Evolutionary conservation across 768 basidiomycete genomes (phyloP), one percentile per base, ranked within the genome.

Genomic region (Scleroderma citrinum): DNA sequence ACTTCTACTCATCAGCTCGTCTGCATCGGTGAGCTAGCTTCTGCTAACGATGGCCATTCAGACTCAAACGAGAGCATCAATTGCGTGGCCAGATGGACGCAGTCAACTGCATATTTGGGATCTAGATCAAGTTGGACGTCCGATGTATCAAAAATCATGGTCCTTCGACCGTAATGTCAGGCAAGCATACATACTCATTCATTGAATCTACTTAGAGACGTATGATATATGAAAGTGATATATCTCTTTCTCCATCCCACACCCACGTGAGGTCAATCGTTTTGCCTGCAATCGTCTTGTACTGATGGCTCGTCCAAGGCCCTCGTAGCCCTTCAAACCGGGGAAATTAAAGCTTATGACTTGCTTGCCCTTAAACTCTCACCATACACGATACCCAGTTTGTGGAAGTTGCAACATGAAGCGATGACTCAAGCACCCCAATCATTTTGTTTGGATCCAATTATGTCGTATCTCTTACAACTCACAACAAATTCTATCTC

Each of bases 311-410:
- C 17, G 11, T 32, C 10, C 37, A 31, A 79, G 72, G 66, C 71
- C 14, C 79, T 80, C 61, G 53, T 81, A 35, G 76, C 73, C 13
- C 60, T 78, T 16, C 67, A 75, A 48, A 73, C 74, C 46, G 81
- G 81, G 26, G 81, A 83, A 43, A 74, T 91, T 52, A 77, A 78
- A 55, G 83, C 85, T 3, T 92, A 83, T 60, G 91, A 93, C 61
- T 57, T 92, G n/a, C 69, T 78, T 12, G 83, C 87, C 50, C 70
- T 80, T 14, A 71, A 77, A 17, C 74, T 83, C 51, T 87, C 88
- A 0, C 72, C 75, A 11, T 89, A 85, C 57, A 72, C 69, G 16
- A 76, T 88, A 30, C 82, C 83, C 3, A 91, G 92, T 58, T 69
- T 85, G 56, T 94, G 91, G 92, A 72, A 71, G 19, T 56, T 80